Evolutionary conservation across 768 basidiomycete species (phyloP).

Genomic region (Lactarius deliciosus): DNA sequence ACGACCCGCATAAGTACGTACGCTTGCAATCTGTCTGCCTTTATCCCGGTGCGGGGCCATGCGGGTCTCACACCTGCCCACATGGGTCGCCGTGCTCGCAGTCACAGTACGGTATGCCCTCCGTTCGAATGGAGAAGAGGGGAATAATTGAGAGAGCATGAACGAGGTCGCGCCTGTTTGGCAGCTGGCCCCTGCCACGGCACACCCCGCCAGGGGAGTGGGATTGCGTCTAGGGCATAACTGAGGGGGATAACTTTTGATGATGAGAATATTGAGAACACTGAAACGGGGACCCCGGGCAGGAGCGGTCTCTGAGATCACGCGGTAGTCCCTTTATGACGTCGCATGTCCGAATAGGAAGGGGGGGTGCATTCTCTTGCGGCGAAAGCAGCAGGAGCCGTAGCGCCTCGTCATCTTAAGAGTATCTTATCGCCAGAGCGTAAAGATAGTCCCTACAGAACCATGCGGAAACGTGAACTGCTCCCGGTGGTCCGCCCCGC

Average conservation of each 20-base stretch:
- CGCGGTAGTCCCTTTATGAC: no score
- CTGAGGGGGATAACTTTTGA: neutral
- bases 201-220: neutral
- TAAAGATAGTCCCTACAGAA: neutral
- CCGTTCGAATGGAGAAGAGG: neutral
- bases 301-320: neutral
- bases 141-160: neutral
- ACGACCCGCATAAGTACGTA: neutral
- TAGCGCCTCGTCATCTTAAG: neutral
- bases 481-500: neutral
- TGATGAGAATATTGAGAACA: neutral
- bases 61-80: neutral
- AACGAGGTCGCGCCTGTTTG: neutral
- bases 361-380: neutral
- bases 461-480: neutral
- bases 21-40: neutral
- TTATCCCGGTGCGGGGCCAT: neutral
- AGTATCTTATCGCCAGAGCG: neutral
- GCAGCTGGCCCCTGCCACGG: no score
- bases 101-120: neutral
- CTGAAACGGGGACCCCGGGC: neutral
- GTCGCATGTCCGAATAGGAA: neutral
- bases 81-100: neutral
- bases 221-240: neutral
- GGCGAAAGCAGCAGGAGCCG: neutral